phyloP scores from a whole-genome alignment of 441 rosid species.

The Melastoma candidum region DNA sequence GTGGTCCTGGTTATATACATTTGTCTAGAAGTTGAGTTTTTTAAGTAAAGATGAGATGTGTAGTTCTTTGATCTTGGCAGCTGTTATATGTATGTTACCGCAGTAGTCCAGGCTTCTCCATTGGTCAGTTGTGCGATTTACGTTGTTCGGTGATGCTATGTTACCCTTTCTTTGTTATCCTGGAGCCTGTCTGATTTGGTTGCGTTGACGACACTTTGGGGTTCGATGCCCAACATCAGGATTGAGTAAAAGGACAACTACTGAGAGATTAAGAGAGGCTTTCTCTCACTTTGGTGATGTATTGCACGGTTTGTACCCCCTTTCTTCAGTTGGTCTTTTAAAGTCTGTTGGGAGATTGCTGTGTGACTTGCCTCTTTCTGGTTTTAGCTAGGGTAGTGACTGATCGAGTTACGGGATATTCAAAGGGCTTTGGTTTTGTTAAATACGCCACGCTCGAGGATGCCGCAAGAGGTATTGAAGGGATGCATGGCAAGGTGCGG shows the following conservation, averaged over 20 bases:
- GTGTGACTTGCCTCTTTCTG: not conserved
- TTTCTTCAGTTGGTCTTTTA: too few relatives aligned
- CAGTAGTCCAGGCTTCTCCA: too few relatives aligned
- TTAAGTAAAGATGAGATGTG: too few relatives aligned
- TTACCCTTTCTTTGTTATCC: not conserved
- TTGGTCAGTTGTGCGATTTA: too few relatives aligned
- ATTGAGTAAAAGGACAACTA: slow-evolving; percentile 68
- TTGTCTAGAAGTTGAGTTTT: too few relatives aligned
- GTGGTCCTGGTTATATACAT: too few relatives aligned
- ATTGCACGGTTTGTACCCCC: slow-evolving; percentile 45
- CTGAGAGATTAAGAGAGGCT: slow-evolving; percentile 56
- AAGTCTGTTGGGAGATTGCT: too few relatives aligned
- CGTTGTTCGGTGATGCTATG: not conserved
- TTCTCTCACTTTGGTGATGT: slow-evolving; percentile 72
- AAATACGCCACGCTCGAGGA: slow-evolving; percentile 63
- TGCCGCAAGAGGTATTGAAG: slow-evolving; percentile 72
- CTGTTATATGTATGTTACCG: too few relatives aligned
- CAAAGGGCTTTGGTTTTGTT: slow-evolving; percentile 94
- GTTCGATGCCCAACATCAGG: slow-evolving; percentile 29
- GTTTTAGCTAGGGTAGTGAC: slow-evolving; percentile 67
- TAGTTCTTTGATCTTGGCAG: too few relatives aligned
- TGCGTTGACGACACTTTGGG: not conserved
- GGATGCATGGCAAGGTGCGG: slow-evolving; percentile 87
- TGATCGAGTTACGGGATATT: slow-evolving; percentile 71
- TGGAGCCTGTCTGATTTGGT: not conserved